These are phyloP conservation scores for Botryobasidium botryosum DNA, from an alignment of 768 basidiomycete genomes.

Conservation along the genomic window DNA sequence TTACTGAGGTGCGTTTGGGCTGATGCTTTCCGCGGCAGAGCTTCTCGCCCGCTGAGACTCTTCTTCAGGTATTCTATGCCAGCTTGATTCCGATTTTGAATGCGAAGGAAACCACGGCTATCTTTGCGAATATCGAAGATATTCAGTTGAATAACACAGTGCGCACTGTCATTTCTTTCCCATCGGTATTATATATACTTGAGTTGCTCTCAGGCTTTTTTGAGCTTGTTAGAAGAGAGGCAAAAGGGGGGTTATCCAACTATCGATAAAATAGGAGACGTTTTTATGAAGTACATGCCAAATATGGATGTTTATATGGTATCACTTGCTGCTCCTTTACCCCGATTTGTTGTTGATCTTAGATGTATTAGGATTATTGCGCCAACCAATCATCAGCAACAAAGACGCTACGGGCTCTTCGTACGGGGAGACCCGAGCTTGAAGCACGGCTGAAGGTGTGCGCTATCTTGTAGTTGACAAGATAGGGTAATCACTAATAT, in stretches of 20 bases:
- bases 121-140: slow-evolving; percentile 91
- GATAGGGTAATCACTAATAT: too few relatives aligned
- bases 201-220: slow-evolving; percentile 42
- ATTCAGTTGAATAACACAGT: slow-evolving; percentile 79
- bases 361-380: slow-evolving; percentile 74
- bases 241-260: slow-evolving; percentile 88
- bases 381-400: slow-evolving; percentile 71
- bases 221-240: slow-evolving; percentile 78
- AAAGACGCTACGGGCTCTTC: slow-evolving; percentile 53
- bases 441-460: slow-evolving; percentile 49
- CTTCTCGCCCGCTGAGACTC: not conserved
- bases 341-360: too few relatives aligned
- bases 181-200: too few relatives aligned
- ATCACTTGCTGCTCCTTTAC: slow-evolving; percentile 15
- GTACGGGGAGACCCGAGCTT: slow-evolving; percentile 49
- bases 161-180: slow-evolving; percentile 18
- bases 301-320: slow-evolving; percentile 74
- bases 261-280: slow-evolving; percentile 74
- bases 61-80: slow-evolving; percentile 62
- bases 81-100: slow-evolving; percentile 56
- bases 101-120: slow-evolving; percentile 54
- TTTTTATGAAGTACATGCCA: slow-evolving; percentile 54
- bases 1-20: slow-evolving; percentile 64
- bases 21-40: not conserved
- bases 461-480: too few relatives aligned